phyloP scores from a whole-genome alignment of 1,284 basidiomycete species.

The Cryptococcus floricola region DNA sequence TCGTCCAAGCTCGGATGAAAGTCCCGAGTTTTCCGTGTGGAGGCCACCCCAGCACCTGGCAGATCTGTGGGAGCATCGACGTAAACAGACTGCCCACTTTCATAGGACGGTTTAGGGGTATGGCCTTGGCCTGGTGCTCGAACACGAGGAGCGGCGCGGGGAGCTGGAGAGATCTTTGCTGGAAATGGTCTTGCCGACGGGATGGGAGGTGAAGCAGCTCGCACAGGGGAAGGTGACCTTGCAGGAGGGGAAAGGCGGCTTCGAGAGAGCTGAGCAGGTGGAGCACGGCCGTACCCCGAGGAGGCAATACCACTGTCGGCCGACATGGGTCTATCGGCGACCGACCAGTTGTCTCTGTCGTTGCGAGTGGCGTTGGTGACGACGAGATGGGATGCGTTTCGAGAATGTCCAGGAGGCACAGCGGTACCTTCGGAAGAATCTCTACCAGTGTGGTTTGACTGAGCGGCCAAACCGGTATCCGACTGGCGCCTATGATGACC shows the following conservation, averaged over 20 bases:
- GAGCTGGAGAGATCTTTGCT: background rate
- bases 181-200: background rate
- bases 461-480: background rate
- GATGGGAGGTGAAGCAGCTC: background rate
- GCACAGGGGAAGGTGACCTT: background rate
- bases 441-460: background rate
- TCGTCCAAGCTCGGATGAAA: background rate
- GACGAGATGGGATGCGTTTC: slow-evolving; percentile 1
- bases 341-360: slow-evolving; percentile 3
- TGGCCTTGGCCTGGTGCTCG: background rate
- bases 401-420: background rate
- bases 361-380: slow-evolving; percentile 3
- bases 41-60: too few relatives aligned
- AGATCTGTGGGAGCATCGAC: background rate
- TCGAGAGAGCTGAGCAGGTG: background rate
- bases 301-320: background rate
- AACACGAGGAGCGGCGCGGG: background rate
- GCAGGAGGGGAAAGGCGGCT: background rate
- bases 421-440: background rate
- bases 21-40: background rate
- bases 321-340: slow-evolving; percentile 4
- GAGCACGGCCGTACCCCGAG: background rate
- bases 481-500: background rate
- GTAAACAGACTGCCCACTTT: background rate
- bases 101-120: background rate